phyloP scores from a whole-genome alignment of 1,284 basidiomycete genomes.

The Takashimella koratensis region DNA sequence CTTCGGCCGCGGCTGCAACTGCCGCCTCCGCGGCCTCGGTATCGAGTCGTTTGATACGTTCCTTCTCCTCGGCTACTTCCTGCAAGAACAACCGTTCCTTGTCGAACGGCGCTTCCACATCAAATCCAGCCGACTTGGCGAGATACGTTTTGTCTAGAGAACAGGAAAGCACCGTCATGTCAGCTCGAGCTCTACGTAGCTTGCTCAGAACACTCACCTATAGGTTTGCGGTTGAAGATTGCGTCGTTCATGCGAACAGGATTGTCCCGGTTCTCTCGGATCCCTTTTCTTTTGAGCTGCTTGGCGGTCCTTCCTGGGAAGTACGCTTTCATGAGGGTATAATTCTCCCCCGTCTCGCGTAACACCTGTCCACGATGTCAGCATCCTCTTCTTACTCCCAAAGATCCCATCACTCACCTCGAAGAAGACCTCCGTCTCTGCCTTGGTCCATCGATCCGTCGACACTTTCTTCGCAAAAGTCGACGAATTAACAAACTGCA shows the following conservation, averaged over 20 bases:
- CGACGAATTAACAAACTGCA: conserved; percentile 32
- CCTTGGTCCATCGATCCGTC: conserved; percentile 28
- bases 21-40: conserved; percentile 2
- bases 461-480: conserved; percentile 24
- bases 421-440: conserved; percentile 36
- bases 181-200: too few species aligned
- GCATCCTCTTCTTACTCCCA: not conserved
- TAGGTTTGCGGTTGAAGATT: conserved; percentile 31
- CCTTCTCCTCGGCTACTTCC: conserved; percentile 27
- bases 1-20: not conserved
- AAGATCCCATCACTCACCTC: conserved; percentile 20
- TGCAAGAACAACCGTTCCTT: conserved; percentile 28
- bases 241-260: conserved; percentile 35
- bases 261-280: conserved; percentile 33
- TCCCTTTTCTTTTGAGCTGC: conserved; percentile 37
- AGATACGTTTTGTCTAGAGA: conserved; percentile 34
- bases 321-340: conserved; percentile 40
- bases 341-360: conserved; percentile 42
- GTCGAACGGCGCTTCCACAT: conserved; percentile 24
- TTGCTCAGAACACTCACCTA: conserved; percentile 22
- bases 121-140: conserved; percentile 34
- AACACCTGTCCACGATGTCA: conserved; percentile 25
- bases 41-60: conserved; percentile 7
- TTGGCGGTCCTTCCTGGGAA: conserved; percentile 35
- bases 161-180: not conserved